Evolutionary conservation across 2,329 filamentous ascomycete species (phyloP).

Genomic region (Colletotrichum cuscutae): DNA sequence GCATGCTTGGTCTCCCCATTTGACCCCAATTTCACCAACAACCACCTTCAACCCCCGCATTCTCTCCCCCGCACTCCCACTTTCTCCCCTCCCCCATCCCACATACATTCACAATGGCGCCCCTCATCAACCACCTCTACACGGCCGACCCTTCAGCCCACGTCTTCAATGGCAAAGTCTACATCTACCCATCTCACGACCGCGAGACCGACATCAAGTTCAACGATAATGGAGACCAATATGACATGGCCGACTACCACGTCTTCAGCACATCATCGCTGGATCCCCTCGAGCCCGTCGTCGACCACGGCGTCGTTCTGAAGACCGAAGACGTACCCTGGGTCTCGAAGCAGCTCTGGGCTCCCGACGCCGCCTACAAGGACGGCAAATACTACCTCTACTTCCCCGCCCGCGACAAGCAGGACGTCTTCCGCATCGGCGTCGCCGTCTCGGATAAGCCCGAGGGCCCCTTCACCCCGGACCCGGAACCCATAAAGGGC

Average conservation of each 20-base stretch:
- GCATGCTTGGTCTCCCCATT: neutral
- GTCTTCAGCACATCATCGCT: slow-evolving; percentile 71
- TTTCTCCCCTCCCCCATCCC: neutral
- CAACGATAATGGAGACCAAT: slow-evolving; percentile 88
- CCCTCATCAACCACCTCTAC: slow-evolving; percentile 79
- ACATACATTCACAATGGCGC: slow-evolving; percentile 50
- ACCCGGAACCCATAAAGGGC: slow-evolving; percentile 72
- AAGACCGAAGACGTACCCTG: slow-evolving; percentile 75
- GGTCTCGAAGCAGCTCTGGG: slow-evolving; percentile 84
- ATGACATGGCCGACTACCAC: slow-evolving; percentile 87
- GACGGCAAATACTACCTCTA: slow-evolving; percentile 79
- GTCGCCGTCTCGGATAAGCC: slow-evolving; percentile 73
- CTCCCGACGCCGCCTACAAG: slow-evolving; percentile 77
- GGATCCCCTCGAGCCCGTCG: slow-evolving; percentile 67
- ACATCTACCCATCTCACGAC: slow-evolving; percentile 86
- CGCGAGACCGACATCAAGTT: slow-evolving; percentile 77
- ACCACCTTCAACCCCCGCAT: slow-evolving; percentile 1
- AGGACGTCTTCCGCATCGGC: slow-evolving; percentile 78
- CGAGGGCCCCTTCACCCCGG: slow-evolving; percentile 75
- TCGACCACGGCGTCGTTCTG: slow-evolving; percentile 79
- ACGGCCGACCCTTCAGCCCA: slow-evolving; percentile 85
- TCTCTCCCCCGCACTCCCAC: neutral
- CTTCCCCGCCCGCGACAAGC: slow-evolving; percentile 79
- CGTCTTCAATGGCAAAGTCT: slow-evolving; percentile 79
- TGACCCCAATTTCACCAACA: slow-evolving; percentile 3